Conservation (phyloP, 257 asterid species). For the Lavandula angustifolia region DNA sequence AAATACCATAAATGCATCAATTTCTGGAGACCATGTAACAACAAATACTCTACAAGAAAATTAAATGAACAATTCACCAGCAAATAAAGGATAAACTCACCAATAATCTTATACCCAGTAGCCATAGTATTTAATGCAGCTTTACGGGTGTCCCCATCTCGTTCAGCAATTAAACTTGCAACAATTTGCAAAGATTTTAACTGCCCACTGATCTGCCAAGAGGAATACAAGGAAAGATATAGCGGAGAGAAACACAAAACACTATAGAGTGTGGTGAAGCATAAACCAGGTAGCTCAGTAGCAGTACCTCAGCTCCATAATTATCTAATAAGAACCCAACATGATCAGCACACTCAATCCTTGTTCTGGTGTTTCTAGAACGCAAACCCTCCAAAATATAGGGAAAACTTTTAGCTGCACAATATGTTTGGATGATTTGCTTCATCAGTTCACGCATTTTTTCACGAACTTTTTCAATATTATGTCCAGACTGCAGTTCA, state of each 20-base stretch:
- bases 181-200: conserved; percentile 94
- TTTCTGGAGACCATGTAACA: not conserved
- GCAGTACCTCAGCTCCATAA: conserved; percentile 75
- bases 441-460: conserved; percentile 92
- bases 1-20: not conserved
- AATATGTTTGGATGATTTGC: conserved; percentile 69
- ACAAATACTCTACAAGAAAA: not conserved
- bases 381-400: conserved; percentile 93
- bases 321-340: conserved; percentile 93
- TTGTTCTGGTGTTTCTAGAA: conserved; percentile 89
- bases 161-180: conserved; percentile 94
- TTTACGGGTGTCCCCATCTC: conserved; percentile 95
- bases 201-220: conserved; percentile 75
- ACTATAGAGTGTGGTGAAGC: not conserved
- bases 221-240: conserved; percentile 18
- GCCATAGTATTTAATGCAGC: conserved; percentile 94
- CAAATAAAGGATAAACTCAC: conserved; percentile 46
- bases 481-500: conserved; percentile 86
- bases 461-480: conserved; percentile 90
- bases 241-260: conserved; percentile 12
- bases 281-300: conserved; percentile 17
- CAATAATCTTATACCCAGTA: conserved; percentile 91
- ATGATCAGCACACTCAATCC: conserved; percentile 90
- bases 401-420: conserved; percentile 90
- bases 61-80: conserved; percentile 12